Evolutionary conservation across 2,329 filamentous ascomycete species (phyloP).

Genomic region (Colletotrichum noveboracense): DNA sequence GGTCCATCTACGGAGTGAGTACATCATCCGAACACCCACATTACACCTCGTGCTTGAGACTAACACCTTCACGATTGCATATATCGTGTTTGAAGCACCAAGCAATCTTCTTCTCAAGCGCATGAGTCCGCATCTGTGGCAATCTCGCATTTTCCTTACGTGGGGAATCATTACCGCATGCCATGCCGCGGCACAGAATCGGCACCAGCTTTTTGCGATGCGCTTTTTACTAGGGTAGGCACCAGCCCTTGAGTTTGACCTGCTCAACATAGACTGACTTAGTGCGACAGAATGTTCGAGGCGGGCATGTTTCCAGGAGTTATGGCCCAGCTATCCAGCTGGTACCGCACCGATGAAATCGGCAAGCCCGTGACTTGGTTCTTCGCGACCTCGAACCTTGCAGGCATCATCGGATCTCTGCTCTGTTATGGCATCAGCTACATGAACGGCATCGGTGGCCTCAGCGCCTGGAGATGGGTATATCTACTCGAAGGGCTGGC

Average conservation of each 20-base stretch:
- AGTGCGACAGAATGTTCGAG: conserved; percentile 33
- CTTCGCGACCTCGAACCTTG: conserved; percentile 37
- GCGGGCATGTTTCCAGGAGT: conserved; percentile 47
- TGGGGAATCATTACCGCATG: conserved; percentile 44
- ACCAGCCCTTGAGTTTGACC: rapidly evolving
- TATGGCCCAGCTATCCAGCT: conserved; percentile 46
- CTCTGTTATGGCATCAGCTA: conserved; percentile 33
- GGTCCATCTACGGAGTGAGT: conserved; percentile 2
- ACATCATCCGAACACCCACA: neutral
- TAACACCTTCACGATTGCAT: conserved; percentile 33
- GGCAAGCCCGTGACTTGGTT: conserved; percentile 46
- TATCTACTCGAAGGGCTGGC: conserved; percentile 48
- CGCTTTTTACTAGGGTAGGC: conserved; percentile 43
- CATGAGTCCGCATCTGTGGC: conserved; percentile 38
- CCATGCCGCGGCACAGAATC: conserved; percentile 42
- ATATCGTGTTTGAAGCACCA: conserved; percentile 45
- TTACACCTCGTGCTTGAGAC: neutral
- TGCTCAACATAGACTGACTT: neutral
- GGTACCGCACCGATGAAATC: conserved; percentile 51
- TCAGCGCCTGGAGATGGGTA: conserved; percentile 38
- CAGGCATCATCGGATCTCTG: conserved; percentile 38
- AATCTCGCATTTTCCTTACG: conserved; percentile 38
- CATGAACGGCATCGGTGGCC: conserved; percentile 26
- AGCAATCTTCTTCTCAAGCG: conserved; percentile 42
- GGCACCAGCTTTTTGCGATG: conserved; percentile 38